phyloP scores from a whole-genome alignment of 805 yeast genomes.

The Lipomyces sp. region DNA sequence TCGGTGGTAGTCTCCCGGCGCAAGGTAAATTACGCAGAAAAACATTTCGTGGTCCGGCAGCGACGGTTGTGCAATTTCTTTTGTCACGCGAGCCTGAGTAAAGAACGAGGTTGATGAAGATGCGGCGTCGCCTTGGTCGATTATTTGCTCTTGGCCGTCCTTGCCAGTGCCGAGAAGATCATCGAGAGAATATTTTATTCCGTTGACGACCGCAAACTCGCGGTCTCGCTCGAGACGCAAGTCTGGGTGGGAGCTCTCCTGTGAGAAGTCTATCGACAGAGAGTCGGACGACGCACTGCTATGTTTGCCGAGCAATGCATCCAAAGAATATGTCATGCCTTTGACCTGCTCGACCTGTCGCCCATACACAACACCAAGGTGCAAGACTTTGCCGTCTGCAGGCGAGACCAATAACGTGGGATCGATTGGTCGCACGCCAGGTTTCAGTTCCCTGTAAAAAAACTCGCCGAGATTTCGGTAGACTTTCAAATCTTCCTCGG shows the following conservation, averaged over 20 bases:
- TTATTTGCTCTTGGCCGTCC: conserved; percentile 50
- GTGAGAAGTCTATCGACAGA: conserved; percentile 51
- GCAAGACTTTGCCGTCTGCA: conserved; percentile 88
- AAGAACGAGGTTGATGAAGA: conserved; percentile 35
- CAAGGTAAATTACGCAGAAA: conserved; percentile 90
- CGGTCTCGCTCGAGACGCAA: conserved; percentile 58
- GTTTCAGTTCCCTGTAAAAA: conserved; percentile 79
- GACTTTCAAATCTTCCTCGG: conserved; percentile 73
- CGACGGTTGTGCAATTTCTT: conserved; percentile 34
- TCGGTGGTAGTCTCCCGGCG: conserved; percentile 98
- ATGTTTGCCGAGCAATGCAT: conserved; percentile 73
- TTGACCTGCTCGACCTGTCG: conserved; percentile 86
- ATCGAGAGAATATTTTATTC: conserved; percentile 71
- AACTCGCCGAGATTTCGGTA: conserved; percentile 87
- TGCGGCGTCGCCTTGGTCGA: conserved; percentile 73
- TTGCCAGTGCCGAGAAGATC: conserved; percentile 66
- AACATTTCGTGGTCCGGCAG: conserved; percentile 50
- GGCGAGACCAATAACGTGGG: conserved; percentile 79
- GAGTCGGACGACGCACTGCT: conserved; percentile 37
- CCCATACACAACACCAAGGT: conserved; percentile 81
- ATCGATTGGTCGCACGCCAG: conserved; percentile 78
- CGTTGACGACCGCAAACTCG: conserved; percentile 78
- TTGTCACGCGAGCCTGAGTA: conserved; percentile 18
- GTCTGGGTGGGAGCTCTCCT: conserved; percentile 40
- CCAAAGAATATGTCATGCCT: conserved; percentile 91